phyloP scores from a whole-genome alignment of 1,284 basidiomycete species.

The Ustilago trichophora region DNA sequence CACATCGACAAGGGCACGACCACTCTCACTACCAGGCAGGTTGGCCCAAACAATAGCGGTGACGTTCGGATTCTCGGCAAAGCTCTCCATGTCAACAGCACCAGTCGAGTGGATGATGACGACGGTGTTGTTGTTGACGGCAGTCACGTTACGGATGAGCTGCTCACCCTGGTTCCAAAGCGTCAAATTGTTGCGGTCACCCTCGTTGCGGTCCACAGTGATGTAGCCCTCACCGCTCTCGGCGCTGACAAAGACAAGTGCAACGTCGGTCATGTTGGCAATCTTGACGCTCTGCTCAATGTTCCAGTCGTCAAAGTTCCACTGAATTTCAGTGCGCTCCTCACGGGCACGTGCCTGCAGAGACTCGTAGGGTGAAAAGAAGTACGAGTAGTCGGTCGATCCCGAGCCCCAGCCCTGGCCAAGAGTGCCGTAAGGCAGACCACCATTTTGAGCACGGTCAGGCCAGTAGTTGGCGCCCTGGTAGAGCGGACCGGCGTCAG shows the following conservation, averaged over 20 bases:
- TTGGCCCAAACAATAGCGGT: constrained; percentile 56
- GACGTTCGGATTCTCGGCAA: constrained; percentile 56
- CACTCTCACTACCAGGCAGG: constrained; percentile 55
- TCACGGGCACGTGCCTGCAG: constrained; percentile 72
- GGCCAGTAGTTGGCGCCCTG: constrained; percentile 78
- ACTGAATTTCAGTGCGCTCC: constrained; percentile 71
- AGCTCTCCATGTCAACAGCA: constrained; percentile 53
- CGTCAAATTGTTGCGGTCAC: constrained; percentile 81
- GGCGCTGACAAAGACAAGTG: constrained; percentile 74
- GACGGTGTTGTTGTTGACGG: constrained; percentile 57
- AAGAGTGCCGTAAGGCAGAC: constrained; percentile 73
- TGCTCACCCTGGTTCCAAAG: constrained; percentile 80
- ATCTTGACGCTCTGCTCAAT: constrained; percentile 45
- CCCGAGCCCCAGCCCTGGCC: constrained; percentile 83
- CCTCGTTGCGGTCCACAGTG: constrained; percentile 62
- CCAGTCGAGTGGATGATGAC: constrained; percentile 57
- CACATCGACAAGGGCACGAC: constrained; percentile 50
- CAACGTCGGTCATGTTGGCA: constrained; percentile 66
- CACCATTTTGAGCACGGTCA: constrained; percentile 70
- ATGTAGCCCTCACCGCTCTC: constrained; percentile 68
- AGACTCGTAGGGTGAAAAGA: constrained; percentile 73
- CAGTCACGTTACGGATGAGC: constrained; percentile 50
- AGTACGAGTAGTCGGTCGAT: constrained; percentile 69
- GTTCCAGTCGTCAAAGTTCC: constrained; percentile 74
- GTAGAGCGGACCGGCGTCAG: constrained; percentile 75